phyloP scores from a whole-genome alignment of 139 green algal genomes.

The Coelastrella sp. region DNA sequence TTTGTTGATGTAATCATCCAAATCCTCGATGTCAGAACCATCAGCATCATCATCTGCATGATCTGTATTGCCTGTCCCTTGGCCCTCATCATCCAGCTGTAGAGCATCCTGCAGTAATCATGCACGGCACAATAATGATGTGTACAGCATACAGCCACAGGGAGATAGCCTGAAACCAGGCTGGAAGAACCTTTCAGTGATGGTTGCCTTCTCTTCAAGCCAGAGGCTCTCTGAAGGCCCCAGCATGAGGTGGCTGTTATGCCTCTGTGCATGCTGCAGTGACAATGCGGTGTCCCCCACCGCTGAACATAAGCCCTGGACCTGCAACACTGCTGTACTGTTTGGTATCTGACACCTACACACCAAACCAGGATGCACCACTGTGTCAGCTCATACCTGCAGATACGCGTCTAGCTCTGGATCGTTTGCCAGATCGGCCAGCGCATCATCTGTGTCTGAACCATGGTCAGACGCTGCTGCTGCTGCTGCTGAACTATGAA shows the following conservation, averaged over 20 bases:
- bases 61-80: not conserved
- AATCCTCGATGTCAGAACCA: conserved; percentile 61
- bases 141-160: not conserved
- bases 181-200: too few species aligned
- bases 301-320: too few species aligned
- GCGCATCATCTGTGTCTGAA: not conserved
- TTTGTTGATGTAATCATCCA: conserved; percentile 75
- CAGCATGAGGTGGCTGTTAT: too few species aligned
- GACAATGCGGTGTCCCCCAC: too few species aligned
- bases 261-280: too few species aligned
- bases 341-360: too few species aligned
- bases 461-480: not conserved
- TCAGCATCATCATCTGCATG: conserved; percentile 18
- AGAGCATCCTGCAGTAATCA: conserved; percentile 50
- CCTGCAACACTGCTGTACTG: too few species aligned
- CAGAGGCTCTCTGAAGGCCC: too few species aligned
- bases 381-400: conserved; percentile 44
- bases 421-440: conserved; percentile 59
- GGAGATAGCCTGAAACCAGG: too few species aligned
- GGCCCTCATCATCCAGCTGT: conserved; percentile 9
- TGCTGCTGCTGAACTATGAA: not conserved
- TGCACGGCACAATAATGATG: too few species aligned
- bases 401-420: conserved; percentile 76
- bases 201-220: too few species aligned
- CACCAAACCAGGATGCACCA: too few species aligned